phyloP scores from a whole-genome alignment of 176 grass and related monocot species.

The Aegilops tauschii region DNA sequence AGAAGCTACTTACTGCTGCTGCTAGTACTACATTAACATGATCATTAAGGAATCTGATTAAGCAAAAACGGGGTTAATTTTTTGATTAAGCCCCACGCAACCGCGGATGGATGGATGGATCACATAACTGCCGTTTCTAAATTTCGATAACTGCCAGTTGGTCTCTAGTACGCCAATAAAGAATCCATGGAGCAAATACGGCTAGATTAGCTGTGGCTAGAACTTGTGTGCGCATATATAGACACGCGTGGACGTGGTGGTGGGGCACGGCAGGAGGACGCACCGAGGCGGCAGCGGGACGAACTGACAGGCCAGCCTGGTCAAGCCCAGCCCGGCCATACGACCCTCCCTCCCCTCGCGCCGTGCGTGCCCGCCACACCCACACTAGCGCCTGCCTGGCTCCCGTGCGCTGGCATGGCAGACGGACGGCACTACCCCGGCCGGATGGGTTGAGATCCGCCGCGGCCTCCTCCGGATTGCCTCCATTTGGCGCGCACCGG shows the following conservation, averaged over 20 bases:
- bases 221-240: not conserved
- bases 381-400: not conserved
- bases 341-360: not conserved
- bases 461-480: not conserved
- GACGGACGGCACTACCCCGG: not conserved
- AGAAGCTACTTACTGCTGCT: not conserved
- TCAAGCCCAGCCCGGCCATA: not conserved
- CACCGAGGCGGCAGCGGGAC: not conserved
- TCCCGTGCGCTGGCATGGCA: not conserved
- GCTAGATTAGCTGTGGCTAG: not conserved
- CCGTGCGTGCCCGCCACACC: conserved; percentile 10
- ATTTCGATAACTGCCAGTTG: conserved; percentile 20
- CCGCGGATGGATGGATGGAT: not conserved
- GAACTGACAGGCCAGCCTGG: conserved; percentile 55
- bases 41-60: not conserved
- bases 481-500: not conserved
- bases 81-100: not conserved
- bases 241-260: conserved; percentile 18
- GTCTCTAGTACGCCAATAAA: not conserved
- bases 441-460: not conserved
- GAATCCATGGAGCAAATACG: not conserved
- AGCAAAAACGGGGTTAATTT: not conserved
- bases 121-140: conserved; percentile 18
- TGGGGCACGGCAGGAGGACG: not conserved
- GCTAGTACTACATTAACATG: not conserved